These are phyloP conservation scores for Cystoisospora suis DNA, from an alignment of 169 alveolate species.

Conservation along the genomic window DNA sequence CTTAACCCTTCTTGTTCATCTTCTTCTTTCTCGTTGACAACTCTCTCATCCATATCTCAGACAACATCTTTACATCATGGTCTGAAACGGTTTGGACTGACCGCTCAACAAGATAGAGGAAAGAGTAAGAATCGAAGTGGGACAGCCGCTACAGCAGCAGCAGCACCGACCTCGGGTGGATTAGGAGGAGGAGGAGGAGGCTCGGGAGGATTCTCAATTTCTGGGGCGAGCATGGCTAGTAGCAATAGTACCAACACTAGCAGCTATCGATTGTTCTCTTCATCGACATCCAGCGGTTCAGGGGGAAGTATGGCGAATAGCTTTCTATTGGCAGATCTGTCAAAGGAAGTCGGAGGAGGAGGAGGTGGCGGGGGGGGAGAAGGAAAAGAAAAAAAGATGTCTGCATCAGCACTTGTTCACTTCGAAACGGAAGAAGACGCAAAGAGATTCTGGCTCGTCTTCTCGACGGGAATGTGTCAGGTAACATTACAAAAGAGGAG, in stretches of 20 bases:
- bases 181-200: background rate
- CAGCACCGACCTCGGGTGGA: background rate
- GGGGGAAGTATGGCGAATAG: no score
- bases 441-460: constrained; percentile 28
- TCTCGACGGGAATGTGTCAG: constrained; percentile 25
- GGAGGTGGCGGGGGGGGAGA: background rate
- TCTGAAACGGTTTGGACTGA: no score
- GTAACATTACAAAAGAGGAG: background rate
- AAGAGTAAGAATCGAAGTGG: background rate
- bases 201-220: background rate
- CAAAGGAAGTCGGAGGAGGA: background rate
- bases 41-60: background rate
- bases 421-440: constrained; percentile 22
- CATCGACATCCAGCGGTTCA: no score
- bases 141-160: constrained; percentile 15
- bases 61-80: no score
- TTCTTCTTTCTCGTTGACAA: no score
- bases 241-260: constrained; percentile 10
- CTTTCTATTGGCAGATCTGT: background rate
- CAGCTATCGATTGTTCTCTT: constrained; percentile 1
- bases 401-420: constrained; percentile 26
- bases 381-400: background rate
- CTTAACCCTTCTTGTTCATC: no score
- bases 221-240: background rate
- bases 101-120: no score